Evolutionary conservation across 495 filamentous ascomycete species (phyloP).

Genomic region (Eremomyces bilateralis): DNA sequence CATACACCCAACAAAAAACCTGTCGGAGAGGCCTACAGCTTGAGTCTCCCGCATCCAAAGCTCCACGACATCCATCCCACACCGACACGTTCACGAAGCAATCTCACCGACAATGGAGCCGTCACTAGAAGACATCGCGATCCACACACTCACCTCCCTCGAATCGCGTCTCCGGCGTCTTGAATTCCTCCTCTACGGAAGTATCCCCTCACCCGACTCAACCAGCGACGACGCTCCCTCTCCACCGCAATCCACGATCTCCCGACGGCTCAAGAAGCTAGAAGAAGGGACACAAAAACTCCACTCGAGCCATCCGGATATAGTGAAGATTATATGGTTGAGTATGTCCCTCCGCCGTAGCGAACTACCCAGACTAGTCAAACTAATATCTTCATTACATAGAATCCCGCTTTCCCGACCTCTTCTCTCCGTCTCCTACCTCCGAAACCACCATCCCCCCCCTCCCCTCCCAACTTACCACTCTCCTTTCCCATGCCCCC

Average conservation of each 20-base stretch:
- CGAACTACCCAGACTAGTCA: no score
- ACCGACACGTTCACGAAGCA: neutral
- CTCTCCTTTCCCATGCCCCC: constrained; percentile 52
- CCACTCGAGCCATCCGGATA: constrained; percentile 11
- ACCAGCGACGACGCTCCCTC: neutral
- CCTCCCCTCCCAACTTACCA: constrained; percentile 27
- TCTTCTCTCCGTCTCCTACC: constrained; percentile 26
- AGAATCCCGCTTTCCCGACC: constrained; percentile 36
- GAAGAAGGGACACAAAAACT: constrained; percentile 30
- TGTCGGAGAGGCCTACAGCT: no score
- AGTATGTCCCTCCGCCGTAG: no score
- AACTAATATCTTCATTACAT: no score
- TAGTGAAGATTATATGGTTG: constrained; percentile 9
- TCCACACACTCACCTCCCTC: constrained; percentile 51
- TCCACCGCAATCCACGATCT: constrained; percentile 13
- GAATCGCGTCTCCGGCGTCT: constrained; percentile 53
- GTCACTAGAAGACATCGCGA: constrained; percentile 16
- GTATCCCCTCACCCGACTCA: constrained; percentile 24
- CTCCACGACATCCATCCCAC: constrained; percentile 2
- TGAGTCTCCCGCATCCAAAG: no score
- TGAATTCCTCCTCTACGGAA: constrained; percentile 51
- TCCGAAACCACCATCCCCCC: neutral
- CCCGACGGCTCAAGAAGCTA: constrained; percentile 41
- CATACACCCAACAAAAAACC: no score
- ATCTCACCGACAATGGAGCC: neutral